Base-by-base conservation (phyloP, 169 alveolate genomes). In the Cryptosporidium bovis region DNA sequence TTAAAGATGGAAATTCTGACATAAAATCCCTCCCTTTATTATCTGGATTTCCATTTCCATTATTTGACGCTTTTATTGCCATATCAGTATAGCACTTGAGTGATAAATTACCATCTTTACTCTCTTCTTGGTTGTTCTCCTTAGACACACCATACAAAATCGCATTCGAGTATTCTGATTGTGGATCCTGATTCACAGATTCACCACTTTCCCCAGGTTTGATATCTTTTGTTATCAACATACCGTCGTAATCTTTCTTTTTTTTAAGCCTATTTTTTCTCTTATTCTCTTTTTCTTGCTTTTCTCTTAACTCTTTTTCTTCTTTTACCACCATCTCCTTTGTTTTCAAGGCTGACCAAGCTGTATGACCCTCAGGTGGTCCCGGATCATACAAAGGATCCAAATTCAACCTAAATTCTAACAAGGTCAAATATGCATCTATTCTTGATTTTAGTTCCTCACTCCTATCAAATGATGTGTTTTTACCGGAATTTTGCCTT, bases 331-430 rank as follows among this genome's bases (percentile, higher is more conserved):
- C 10, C 92, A 77, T 91, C 46, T 65, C 85, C 15, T 51, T 51
- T 24, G 82, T 51, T 36, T 85, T 82, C 51, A 84, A 90, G 36
- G 91, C 90, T 66, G 94, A 91, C 94, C 94, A 92, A 7, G 94
- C 94, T 1, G 83, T 58, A 20, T 85, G 92, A 48, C 90, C 68
- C 12, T 82, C 90, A 18, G 94, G 94, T 91, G 92, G 91, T 1
- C 94, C 94, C 16, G 94, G 94, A 53, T 92, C 94, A 36, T 91
- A 92, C 64, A 91, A 91, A 29, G 83, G 89, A 58, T 92, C 94
- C 10, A 92, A 68, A 10, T 84, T 15, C 67, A 91, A 89, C 44
- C 92, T 66, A 55, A 91, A 92, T 51, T 92, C 94, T 71, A 92
- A 51, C 36, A 92, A 53, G 5, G 91, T 93, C 20, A 92, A 66